These are phyloP conservation scores for Wickerhamomyces chambardii DNA, from an alignment of 805 yeast genomes.

Conservation along the genomic window DNA sequence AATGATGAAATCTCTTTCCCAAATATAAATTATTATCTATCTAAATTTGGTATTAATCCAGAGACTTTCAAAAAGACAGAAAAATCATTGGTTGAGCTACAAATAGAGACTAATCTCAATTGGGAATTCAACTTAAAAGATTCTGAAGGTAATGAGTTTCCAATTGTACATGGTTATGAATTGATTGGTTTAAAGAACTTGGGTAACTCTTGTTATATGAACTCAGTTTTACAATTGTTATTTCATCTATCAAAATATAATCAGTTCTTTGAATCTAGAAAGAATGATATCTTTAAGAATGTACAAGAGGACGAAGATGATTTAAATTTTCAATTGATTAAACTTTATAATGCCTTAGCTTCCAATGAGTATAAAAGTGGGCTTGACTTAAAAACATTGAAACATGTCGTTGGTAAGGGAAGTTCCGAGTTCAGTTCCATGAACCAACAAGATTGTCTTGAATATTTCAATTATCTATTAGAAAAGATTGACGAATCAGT, in stretches of 20 bases:
- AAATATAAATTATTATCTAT: conserved; percentile 34
- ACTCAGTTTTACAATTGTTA: conserved; percentile 70
- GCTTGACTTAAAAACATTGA: conserved; percentile 68
- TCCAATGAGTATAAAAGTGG: conserved; percentile 62
- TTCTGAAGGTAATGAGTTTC: conserved; percentile 53
- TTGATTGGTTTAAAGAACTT: conserved; percentile 81
- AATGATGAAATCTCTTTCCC: conserved; percentile 85
- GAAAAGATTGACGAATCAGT: conserved; percentile 49
- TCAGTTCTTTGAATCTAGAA: conserved; percentile 19
- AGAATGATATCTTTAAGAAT: conserved; percentile 29
- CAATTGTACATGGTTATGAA: conserved; percentile 65
- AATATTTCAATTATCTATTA: conserved; percentile 64
- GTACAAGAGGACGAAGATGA: conserved; percentile 28
- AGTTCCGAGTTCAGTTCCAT: conserved; percentile 80
- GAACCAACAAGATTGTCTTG: conserved; percentile 94
- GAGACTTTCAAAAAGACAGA: conserved; percentile 58
- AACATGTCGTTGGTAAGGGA: conserved; percentile 63
- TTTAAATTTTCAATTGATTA: conserved; percentile 66
- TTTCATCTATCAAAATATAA: conserved; percentile 30
- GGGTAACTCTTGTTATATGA: conserved; percentile 90
- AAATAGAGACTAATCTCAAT: conserved; percentile 84
- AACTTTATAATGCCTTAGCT: conserved; percentile 69
- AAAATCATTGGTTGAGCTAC: conserved; percentile 79
- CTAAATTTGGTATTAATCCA: conserved; percentile 61
- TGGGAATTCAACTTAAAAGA: conserved; percentile 88